Percentiles rank a stretch among this genome's conserved stretches.
Evolutionary conservation across 129 eudicot species (phyloP).

Genomic region (Tagetes erecta): DNA sequence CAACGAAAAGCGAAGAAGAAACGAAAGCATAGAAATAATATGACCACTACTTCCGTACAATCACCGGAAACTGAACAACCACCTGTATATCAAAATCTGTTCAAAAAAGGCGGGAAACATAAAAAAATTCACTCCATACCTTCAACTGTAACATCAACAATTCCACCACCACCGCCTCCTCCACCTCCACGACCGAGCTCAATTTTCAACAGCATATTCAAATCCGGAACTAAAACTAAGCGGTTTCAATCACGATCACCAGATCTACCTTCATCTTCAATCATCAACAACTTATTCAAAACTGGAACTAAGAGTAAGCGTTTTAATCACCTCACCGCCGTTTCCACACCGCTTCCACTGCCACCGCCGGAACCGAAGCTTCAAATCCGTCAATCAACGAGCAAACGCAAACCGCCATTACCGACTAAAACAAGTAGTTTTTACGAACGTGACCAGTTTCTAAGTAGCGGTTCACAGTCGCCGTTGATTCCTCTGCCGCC

Average conservation of each 20-base stretch:
- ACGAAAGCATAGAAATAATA: constrained; percentile 30
- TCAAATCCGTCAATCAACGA: constrained; percentile 12
- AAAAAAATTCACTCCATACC: constrained; percentile 56
- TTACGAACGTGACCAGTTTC: constrained; percentile 35
- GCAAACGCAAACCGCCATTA: constrained; percentile 61
- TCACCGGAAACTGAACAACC: constrained; percentile 46
- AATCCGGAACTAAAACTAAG: constrained; percentile 50
- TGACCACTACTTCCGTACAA: constrained; percentile 31
- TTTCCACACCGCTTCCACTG: constrained; percentile 43
- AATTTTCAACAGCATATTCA: constrained; percentile 66
- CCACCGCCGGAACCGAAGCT: constrained; percentile 28
- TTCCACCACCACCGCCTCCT: constrained; percentile 48
- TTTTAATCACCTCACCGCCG: constrained; percentile 25
- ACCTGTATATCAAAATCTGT: constrained; percentile 50
- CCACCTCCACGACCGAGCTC: constrained; percentile 58
- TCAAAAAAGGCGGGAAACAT: constrained; percentile 57
- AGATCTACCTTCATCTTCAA: constrained; percentile 49
- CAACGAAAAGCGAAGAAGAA: constrained; percentile 55
- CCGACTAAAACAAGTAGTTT: constrained; percentile 45
- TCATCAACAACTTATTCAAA: constrained; percentile 46
- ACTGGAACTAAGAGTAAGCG: constrained; percentile 47
- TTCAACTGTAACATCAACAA: constrained; percentile 14
- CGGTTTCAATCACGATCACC: constrained; percentile 47
- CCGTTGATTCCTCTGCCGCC: constrained; percentile 59
- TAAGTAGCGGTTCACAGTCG: constrained; percentile 52